Percentiles rank a stretch among this genome's conserved stretches.
Conservation (phyloP, 1,284 basidiomycete species). For the Stereum hirsutum region DNA sequence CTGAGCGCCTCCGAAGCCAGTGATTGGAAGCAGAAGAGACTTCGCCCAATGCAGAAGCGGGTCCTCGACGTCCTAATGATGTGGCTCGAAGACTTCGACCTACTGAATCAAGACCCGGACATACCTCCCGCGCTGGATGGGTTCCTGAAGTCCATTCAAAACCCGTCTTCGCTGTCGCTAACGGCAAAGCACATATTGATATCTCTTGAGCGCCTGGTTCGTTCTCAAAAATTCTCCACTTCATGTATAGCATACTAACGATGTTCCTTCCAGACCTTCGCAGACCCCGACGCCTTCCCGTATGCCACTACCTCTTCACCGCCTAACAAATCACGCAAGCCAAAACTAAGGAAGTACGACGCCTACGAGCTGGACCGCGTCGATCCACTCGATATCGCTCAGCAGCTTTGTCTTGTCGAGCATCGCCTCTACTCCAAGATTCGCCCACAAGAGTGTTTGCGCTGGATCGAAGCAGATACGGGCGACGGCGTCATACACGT, state of each 20-base stretch:
- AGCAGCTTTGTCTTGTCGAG: slow-evolving; percentile 55
- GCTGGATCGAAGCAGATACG: slow-evolving; percentile 34
- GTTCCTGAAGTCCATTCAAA: slow-evolving; percentile 39
- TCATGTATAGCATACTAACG: neutral
- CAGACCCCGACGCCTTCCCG: slow-evolving; percentile 7
- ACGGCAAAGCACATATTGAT: slow-evolving; percentile 41
- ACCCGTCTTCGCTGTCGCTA: slow-evolving; percentile 31
- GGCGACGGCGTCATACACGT: slow-evolving; percentile 35
- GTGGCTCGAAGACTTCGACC: slow-evolving; percentile 52
- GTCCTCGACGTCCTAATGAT: slow-evolving; percentile 46
- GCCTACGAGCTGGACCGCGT: slow-evolving; percentile 44
- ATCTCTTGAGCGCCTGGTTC: slow-evolving; percentile 46
- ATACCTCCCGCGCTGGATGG: slow-evolving; percentile 45
- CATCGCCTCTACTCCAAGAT: slow-evolving; percentile 49
- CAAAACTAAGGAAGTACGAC: slow-evolving; percentile 29
- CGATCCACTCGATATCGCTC: slow-evolving; percentile 47
- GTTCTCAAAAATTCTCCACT: slow-evolving; percentile 16
- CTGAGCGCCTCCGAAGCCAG: slow-evolving; percentile 42
- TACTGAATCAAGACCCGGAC: slow-evolving; percentile 56
- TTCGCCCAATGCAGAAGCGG: slow-evolving; percentile 44
- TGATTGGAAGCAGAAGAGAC: slow-evolving; percentile 59
- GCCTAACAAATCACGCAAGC: slow-evolving; percentile 25
- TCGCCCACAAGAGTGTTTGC: slow-evolving; percentile 50
- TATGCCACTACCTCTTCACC: slow-evolving; percentile 7
- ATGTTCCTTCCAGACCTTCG: slow-evolving; percentile 9